Conservation (phyloP, 2,329 filamentous ascomycete genomes). For the Knufia fluminis region DNA sequence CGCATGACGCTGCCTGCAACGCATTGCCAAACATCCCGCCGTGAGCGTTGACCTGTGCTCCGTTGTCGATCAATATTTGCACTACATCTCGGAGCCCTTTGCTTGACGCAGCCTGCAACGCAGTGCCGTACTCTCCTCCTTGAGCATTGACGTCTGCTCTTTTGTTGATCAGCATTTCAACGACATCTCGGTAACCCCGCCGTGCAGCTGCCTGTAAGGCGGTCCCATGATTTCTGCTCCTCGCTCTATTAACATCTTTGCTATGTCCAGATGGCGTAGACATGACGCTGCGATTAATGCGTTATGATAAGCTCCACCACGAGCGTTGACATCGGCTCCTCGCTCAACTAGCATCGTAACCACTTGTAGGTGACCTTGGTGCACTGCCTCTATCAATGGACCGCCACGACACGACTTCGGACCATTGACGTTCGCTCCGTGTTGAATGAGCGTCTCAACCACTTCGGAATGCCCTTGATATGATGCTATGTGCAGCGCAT, state of each 20-base stretch:
- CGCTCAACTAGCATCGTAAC: conserved; percentile 12
- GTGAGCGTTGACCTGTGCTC: conserved; percentile 13
- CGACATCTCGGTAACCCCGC: conserved; percentile 8
- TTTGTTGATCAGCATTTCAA: conserved; percentile 10
- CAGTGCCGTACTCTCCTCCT: conserved; percentile 10
- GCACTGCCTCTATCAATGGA: conserved; percentile 13
- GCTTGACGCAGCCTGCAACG: conserved; percentile 2
- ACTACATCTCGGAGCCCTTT: conserved; percentile 10
- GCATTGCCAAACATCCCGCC: conserved; percentile 18
- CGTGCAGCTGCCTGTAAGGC: conserved; percentile 13
- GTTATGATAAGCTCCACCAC: conserved; percentile 9
- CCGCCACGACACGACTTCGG: conserved; percentile 9
- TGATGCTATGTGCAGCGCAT: conserved; percentile 12
- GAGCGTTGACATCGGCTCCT: conserved; percentile 20
- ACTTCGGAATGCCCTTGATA: conserved; percentile 7
- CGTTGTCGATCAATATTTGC: conserved; percentile 9
- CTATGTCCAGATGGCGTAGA: conserved; percentile 8
- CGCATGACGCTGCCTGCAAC: conserved; percentile 12
- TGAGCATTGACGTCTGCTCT: conserved; percentile 20
- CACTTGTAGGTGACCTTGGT: conserved; percentile 9
- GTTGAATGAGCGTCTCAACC: conserved; percentile 11
- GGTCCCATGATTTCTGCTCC: conserved; percentile 18
- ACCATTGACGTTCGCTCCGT: conserved; percentile 19
- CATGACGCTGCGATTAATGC: conserved; percentile 15
- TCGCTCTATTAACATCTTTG: conserved; percentile 11